Conservation (phyloP, 2,329 filamentous ascomycete species). For the Triangularia verruculosa region DNA sequence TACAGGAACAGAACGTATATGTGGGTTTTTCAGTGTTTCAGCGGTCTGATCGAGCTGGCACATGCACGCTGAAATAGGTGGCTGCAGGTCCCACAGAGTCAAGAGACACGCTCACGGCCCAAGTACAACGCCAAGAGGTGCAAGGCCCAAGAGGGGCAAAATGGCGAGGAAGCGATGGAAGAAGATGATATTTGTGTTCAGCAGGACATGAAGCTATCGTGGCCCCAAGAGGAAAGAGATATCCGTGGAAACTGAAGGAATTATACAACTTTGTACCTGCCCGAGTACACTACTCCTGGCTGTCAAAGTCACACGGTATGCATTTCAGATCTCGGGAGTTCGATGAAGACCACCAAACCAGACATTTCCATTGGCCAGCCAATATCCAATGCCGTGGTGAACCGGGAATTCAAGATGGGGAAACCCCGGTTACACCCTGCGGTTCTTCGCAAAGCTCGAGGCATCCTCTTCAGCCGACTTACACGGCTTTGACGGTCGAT, state of each 20-base stretch:
- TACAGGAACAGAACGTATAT: not conserved
- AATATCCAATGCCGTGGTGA: not conserved
- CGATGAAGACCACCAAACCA: not conserved
- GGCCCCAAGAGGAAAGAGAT: not conserved
- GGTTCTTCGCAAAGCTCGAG: not conserved
- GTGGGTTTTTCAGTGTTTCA: not conserved
- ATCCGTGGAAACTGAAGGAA: not conserved
- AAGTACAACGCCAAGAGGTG: not conserved
- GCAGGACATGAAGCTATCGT: not conserved
- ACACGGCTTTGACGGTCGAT: not conserved
- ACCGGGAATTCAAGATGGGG: not conserved
- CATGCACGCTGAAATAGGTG: not conserved
- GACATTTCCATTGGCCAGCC: not conserved
- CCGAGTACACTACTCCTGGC: not conserved
- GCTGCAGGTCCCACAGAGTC: not conserved
- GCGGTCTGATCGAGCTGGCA: not conserved
- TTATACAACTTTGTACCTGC: not conserved
- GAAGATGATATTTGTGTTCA: not conserved
- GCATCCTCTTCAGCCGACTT: not conserved
- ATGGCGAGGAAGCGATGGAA: not conserved
- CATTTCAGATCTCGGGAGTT: not conserved
- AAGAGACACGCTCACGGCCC: not conserved
- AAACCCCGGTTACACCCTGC: not conserved
- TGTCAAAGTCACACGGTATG: not conserved
- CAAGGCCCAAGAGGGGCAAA: not conserved